Evolutionary conservation across 192 early-diverging fungal genomes (phyloP).

Genomic region (Linnemannia zychae): DNA sequence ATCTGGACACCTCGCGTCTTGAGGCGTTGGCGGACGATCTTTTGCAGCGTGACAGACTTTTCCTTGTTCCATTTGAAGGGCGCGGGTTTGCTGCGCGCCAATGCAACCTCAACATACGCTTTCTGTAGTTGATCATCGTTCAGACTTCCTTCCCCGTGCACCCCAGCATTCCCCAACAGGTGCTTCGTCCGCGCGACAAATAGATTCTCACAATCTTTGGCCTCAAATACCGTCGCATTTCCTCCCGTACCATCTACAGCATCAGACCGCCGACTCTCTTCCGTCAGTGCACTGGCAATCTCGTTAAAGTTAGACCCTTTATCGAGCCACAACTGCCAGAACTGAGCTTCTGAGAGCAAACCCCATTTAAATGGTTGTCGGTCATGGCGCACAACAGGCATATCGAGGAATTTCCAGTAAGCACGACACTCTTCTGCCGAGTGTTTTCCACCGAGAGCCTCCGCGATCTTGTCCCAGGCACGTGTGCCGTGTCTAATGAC

Average conservation of each 20-base stretch:
- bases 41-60: slow-evolving; percentile 41
- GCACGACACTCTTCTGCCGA: slow-evolving; percentile 40
- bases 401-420: slow-evolving; percentile 50
- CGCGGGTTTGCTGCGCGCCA: slow-evolving; percentile 5
- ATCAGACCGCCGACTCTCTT: not conserved
- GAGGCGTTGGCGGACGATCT: slow-evolving; percentile 38
- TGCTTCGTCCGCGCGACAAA: slow-evolving; percentile 10
- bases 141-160: not conserved
- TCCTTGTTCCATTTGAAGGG: slow-evolving; percentile 48
- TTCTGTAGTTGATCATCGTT: slow-evolving; percentile 12
- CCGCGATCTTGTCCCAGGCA: slow-evolving; percentile 28
- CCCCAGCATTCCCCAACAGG: not conserved
- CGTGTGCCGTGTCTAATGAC: slow-evolving; percentile 38
- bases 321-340: slow-evolving; percentile 46
- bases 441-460: slow-evolving; percentile 11
- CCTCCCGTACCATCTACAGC: not conserved
- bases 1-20: slow-evolving; percentile 42
- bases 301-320: slow-evolving; percentile 28
- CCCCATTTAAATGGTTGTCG: slow-evolving; percentile 10
- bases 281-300: slow-evolving; percentile 16
- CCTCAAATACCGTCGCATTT: not conserved
- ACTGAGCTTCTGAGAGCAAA: slow-evolving; percentile 17
- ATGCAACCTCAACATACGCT: slow-evolving; percentile 33
- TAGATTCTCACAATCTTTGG: slow-evolving; percentile 28
- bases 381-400: slow-evolving; percentile 25